Evolutionary conservation across 2,329 filamentous ascomycete genomes (phyloP).

Genomic region (Hypomyces rosellus): DNA sequence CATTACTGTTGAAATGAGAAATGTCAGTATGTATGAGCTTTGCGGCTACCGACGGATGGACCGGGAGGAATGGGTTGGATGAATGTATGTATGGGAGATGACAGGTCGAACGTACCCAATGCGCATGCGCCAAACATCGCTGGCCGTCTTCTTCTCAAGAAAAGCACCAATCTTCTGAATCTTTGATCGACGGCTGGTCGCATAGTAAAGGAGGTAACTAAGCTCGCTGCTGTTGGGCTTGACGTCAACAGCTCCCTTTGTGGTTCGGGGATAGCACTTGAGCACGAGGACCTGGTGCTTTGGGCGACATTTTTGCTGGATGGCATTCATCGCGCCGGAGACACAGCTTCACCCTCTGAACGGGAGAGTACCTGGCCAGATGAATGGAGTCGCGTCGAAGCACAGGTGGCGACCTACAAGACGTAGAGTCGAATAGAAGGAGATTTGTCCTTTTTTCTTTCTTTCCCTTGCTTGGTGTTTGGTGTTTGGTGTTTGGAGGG

Average conservation of each 20-base stretch:
- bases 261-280: conserved; percentile 91
- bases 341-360: conserved; percentile 1
- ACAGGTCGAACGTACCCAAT: conserved; percentile 58
- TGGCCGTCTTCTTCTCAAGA: conserved; percentile 86
- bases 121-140: conserved; percentile 82
- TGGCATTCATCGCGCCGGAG: conserved; percentile 49
- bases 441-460: neutral
- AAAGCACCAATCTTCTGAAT: conserved; percentile 94
- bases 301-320: conserved; percentile 67
- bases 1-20: conserved; percentile 53
- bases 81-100: neutral
- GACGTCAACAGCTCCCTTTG: conserved; percentile 85
- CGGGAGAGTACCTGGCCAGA: neutral
- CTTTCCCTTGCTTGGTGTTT: neutral
- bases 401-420: too few species aligned
- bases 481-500: neutral
- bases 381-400: neutral
- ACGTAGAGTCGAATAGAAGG: neutral
- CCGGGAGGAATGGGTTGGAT: neutral
- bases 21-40: neutral
- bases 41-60: neutral
- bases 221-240: conserved; percentile 96
- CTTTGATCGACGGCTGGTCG: conserved; percentile 88
- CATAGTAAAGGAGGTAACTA: conserved; percentile 95
- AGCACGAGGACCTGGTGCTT: conserved; percentile 96